Base-by-base conservation (phyloP, 495 filamentous ascomycete genomes). In the Neurospora sp. region DNA sequence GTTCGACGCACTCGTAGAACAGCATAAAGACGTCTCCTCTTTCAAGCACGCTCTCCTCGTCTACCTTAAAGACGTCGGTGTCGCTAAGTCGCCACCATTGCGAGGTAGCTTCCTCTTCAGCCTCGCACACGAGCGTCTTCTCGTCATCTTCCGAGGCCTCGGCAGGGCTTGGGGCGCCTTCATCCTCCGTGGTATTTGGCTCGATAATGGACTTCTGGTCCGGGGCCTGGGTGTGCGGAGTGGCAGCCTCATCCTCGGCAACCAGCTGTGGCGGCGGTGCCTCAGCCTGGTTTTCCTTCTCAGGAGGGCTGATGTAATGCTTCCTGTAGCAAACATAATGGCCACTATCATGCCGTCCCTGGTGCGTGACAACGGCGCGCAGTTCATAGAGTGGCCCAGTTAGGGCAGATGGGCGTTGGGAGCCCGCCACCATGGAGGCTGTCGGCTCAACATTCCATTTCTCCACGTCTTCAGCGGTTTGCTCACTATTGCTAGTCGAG, bases 11-110 rank as follows among this genome's bases (percentile, higher is more conserved):
- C 77, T 99, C 96, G 77, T 98, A 99, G 81, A 99, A 98, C 9
- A 98, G 85, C 95, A 99, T 98, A 77, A 98, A 98, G 1, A 91
- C 95, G 16, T 92, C 94, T n/a, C 90, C 88, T 76, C 95, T 92
- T 2, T 81, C 84, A 70, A 97, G 85, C 0, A 96, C 94, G 40
- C 85, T 85, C 14, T 86, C 83, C 81, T 97, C 94, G 22, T 86
- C 85, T 70, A 93, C 93, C 74, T 87, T 86, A 73, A 82, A 86
- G 9, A 97, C 94, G 71, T 92, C 89, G 61, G 96, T 91, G 77
- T 97, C 94, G 79, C 93, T 97, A 18, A 97, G 82, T 14, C 90
- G 84, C 89, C 92, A 97, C 94, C 94, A 97, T 22, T 85, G 76
- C 8, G 73, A 41, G 18, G 39, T 80, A 44, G 86, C 82, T 40